Evolutionary conservation across 2,329 filamentous ascomycete genomes (phyloP).

Genomic region (Neonectria punicea): DNA sequence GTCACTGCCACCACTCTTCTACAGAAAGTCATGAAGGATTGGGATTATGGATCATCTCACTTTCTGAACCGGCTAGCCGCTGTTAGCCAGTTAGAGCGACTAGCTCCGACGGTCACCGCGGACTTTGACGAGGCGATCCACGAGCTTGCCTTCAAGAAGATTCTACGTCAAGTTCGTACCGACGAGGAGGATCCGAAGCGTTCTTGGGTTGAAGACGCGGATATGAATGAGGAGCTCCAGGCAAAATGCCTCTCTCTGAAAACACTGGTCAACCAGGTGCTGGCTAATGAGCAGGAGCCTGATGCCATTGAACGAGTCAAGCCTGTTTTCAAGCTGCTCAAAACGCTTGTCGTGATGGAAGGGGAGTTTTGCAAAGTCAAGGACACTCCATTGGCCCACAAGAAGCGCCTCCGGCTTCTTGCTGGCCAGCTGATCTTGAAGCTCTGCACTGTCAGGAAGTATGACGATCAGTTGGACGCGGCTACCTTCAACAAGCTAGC

Average conservation of each 20-base stretch:
- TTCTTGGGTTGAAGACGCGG: conserved; percentile 74
- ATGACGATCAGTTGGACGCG: conserved; percentile 80
- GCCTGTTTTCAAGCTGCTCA: conserved; percentile 82
- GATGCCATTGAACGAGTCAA: conserved; percentile 69
- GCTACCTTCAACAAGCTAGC: conserved; percentile 84
- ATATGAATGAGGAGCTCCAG: conserved; percentile 81
- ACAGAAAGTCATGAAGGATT: conserved; percentile 77
- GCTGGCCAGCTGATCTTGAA: conserved; percentile 87
- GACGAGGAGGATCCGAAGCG: conserved; percentile 67
- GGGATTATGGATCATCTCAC: conserved; percentile 76
- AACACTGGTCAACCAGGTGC: conserved; percentile 85
- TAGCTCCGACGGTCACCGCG: conserved; percentile 77
- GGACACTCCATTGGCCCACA: conserved; percentile 81
- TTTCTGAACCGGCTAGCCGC: conserved; percentile 81
- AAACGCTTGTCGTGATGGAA: conserved; percentile 76
- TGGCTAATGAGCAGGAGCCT: conserved; percentile 65
- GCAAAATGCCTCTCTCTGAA: conserved; percentile 87
- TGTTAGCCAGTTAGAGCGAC: conserved; percentile 78
- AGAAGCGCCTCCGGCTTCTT: conserved; percentile 80
- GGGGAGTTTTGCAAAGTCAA: conserved; percentile 83
- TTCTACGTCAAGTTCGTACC: conserved; percentile 76
- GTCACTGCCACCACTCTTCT: conserved; percentile 88
- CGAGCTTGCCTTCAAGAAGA: conserved; percentile 78
- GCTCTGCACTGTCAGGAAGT: conserved; percentile 78
- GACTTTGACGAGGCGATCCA: conserved; percentile 82